A percentile compares a stretch with the other conserved stretches of the same genome.
These are phyloP conservation scores for Cryptococcus sp. DNA, from an alignment of 1,284 basidiomycete species.

Conservation along the genomic window DNA sequence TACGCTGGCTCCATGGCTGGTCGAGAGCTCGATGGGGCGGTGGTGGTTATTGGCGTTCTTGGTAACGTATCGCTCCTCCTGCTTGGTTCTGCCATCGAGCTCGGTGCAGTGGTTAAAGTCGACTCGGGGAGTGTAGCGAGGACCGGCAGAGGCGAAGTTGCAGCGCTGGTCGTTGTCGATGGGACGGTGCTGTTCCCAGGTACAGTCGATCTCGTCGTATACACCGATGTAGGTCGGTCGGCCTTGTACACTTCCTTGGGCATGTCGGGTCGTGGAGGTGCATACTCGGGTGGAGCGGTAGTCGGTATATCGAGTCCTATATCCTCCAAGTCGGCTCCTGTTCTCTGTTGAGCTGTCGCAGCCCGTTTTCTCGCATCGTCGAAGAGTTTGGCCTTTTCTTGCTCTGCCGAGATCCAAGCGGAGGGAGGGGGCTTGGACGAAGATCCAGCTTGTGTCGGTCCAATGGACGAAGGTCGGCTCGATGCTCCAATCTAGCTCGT, in stretches of 20 bases:
- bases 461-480: background rate
- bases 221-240: slow-evolving; percentile 13
- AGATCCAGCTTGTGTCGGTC: background rate
- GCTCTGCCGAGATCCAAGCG: slow-evolving; percentile 32
- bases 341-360: slow-evolving; percentile 46
- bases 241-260: slow-evolving; percentile 14
- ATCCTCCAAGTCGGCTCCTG: slow-evolving; percentile 26
- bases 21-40: background rate
- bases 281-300: slow-evolving; percentile 30
- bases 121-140: too few species aligned
- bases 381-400: slow-evolving; percentile 54
- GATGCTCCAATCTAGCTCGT: background rate
- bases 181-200: too few species aligned
- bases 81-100: too few species aligned
- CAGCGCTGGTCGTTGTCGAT: background rate
- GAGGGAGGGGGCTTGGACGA: slow-evolving; percentile 8
- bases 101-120: too few species aligned
- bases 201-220: slow-evolving; percentile 1
- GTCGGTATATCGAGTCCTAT: slow-evolving; percentile 27
- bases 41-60: too few species aligned
- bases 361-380: slow-evolving; percentile 60
- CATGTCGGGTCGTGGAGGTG: slow-evolving; percentile 17
- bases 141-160: background rate
- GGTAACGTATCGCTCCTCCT: too few species aligned
- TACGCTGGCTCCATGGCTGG: background rate